phyloP scores from a whole-genome alignment of 495 filamentous ascomycete genomes.

The Aspergillus carlsbadensis region DNA sequence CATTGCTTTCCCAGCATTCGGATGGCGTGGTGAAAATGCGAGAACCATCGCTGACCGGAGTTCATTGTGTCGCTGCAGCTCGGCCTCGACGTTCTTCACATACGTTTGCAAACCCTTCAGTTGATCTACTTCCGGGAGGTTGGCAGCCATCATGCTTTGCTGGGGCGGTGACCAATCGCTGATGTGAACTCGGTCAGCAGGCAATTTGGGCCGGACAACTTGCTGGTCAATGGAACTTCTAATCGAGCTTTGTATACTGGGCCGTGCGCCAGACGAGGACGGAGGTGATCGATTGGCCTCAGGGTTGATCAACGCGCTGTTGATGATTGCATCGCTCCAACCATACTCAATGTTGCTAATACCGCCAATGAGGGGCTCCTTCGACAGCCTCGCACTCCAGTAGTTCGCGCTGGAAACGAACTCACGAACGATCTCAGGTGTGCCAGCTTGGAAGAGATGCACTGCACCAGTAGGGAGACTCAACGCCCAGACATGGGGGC shows the following conservation, averaged over 20 bases:
- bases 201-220: conserved; percentile 62
- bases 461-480: conserved; percentile 89
- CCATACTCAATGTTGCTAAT: conserved; percentile 98
- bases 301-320: conserved; percentile 60
- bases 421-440: conserved; percentile 89
- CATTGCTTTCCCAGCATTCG: conserved; percentile 80
- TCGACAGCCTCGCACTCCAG: conserved; percentile 92
- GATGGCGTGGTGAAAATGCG: conserved; percentile 84
- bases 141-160: conserved; percentile 83
- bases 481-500: conserved; percentile 95
- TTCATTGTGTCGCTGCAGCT: conserved; percentile 83
- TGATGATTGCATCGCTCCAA: conserved; percentile 89
- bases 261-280: conserved; percentile 45
- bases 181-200: conserved; percentile 82
- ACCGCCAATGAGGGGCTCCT: conserved; percentile 85
- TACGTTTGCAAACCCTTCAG: conserved; percentile 71
- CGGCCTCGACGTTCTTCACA: conserved; percentile 81
- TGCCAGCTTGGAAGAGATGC: conserved; percentile 96
- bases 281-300: conserved; percentile 48
- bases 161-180: conserved; percentile 92
- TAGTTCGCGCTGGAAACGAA: conserved; percentile 96
- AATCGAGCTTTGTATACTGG: conserved; percentile 70
- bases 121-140: conserved; percentile 76
- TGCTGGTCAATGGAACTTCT: conserved; percentile 70
- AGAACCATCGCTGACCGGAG: conserved; percentile 79